These are phyloP conservation scores for Mycena kentingensis DNA, from an alignment of 768 basidiomycete genomes.

Conservation along the genomic window DNA sequence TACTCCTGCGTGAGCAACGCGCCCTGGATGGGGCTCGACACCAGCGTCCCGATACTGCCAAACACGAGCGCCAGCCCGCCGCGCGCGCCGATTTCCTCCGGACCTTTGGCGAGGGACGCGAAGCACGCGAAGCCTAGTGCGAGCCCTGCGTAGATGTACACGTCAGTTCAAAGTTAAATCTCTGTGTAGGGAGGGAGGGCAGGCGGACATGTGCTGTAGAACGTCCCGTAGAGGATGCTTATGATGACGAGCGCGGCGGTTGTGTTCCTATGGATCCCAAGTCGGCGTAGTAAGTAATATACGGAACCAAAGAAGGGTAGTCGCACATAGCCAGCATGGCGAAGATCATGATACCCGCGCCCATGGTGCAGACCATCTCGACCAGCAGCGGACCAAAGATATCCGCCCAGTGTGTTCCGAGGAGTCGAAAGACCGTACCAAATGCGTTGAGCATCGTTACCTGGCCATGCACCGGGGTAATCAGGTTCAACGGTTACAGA, in stretches of 20 bases:
- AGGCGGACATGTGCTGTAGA: not conserved
- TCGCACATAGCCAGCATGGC: not conserved
- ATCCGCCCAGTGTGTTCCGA: not conserved
- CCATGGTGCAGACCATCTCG: not conserved
- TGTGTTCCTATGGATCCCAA: not conserved
- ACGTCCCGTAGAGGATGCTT: not conserved
- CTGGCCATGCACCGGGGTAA: not conserved
- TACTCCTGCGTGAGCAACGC: too few species aligned
- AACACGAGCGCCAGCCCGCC: too few species aligned
- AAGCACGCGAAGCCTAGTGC: slow-evolving; percentile 1
- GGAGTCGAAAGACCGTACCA: not conserved
- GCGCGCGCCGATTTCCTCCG: slow-evolving; percentile 5
- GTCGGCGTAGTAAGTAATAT: not conserved
- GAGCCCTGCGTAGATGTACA: not conserved
- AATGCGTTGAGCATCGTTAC: not conserved
- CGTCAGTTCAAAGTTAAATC: not conserved
- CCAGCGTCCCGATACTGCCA: too few species aligned
- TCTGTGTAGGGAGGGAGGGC: not conserved
- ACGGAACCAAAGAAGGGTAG: not conserved
- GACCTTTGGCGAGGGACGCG: not conserved
- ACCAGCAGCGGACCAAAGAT: not conserved
- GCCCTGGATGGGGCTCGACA: too few species aligned
- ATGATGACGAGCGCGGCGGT: not conserved
- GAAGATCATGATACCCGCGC: not conserved
- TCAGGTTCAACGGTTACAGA: too few species aligned